phyloP scores from a whole-genome alignment of 768 basidiomycete species.

The Boletus rufocinnamomeus region DNA sequence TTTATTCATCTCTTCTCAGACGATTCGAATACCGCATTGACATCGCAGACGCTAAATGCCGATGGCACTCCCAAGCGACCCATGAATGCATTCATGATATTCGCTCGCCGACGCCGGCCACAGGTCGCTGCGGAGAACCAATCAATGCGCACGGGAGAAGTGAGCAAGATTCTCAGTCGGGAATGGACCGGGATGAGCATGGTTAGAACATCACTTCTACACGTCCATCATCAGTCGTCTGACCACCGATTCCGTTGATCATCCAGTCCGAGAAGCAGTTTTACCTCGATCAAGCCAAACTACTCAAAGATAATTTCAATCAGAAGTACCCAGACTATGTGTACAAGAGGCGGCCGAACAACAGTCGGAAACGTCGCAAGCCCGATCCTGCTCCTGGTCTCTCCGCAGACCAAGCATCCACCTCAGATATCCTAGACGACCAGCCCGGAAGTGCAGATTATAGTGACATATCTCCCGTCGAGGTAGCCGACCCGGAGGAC shows the following conservation, averaged over 20 bases:
- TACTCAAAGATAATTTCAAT: slow-evolving; percentile 85
- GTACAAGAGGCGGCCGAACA: slow-evolving; percentile 85
- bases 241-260: slow-evolving; percentile 10
- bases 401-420: slow-evolving; percentile 33
- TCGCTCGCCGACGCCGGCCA: slow-evolving; percentile 77
- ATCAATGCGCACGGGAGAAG: slow-evolving; percentile 87
- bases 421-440: slow-evolving; percentile 38
- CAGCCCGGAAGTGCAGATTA: slow-evolving; percentile 29
- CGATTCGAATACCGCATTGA: slow-evolving; percentile 52
- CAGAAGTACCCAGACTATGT: slow-evolving; percentile 87
- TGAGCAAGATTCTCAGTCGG: slow-evolving; percentile 83
- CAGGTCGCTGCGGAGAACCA: slow-evolving; percentile 88
- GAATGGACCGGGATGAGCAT: slow-evolving; percentile 83
- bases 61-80: slow-evolving; percentile 89
- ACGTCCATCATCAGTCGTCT: slow-evolving; percentile 12
- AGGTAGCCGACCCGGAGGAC: slow-evolving; percentile 32
- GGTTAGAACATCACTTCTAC: slow-evolving; percentile 44
- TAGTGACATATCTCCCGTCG: slow-evolving; percentile 44
- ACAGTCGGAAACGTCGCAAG: slow-evolving; percentile 68
- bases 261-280: slow-evolving; percentile 78
- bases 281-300: slow-evolving; percentile 85
- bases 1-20: slow-evolving; percentile 30
- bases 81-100: slow-evolving; percentile 96
- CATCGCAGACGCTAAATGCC: slow-evolving; percentile 77
- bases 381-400: slow-evolving; percentile 35